Base-by-base conservation (phyloP, 2,329 filamentous ascomycete genomes). In the Claviceps maximensis region DNA sequence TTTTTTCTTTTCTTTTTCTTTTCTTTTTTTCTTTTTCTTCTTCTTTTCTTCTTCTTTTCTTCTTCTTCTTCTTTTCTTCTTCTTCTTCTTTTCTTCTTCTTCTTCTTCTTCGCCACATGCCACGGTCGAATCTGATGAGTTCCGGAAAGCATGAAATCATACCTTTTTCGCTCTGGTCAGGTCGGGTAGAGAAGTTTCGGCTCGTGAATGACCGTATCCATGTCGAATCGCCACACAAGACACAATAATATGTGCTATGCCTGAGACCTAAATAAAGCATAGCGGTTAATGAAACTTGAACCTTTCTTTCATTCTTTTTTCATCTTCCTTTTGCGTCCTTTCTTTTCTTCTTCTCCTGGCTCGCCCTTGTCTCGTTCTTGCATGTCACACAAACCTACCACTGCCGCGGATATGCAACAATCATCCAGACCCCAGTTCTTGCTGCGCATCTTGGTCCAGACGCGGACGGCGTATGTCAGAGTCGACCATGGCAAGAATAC, bases 341-440 rank as follows among this genome's bases (percentile, higher is more conserved):
- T 38, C 17, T 40, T 7, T n/a, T 40, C 17, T 13, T 13, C 36
- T 7, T 13, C 36, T 40, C 12, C 36, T 13, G 6, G 3, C 13
- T 13, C 4, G 7, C 9, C n/a, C 13, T 10, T 10, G 13, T 12
- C 31, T 36, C 45, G 23, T 45, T 44, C 13, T 49, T 15, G n/a
- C n/a, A n/a, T n/a, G 46, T 21, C 27, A 47, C 27, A 15, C 17
- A 36, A 50, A 54, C 56, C 8, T 52, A 57, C 56, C 21, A 57
- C 42, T 23, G 56, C 53, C 15, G 45, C 31, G 2, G 50, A 47
- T 33, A 56, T 36, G 17, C 12, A 42, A 15, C 49, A 56, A 38
- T 57, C 56, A 27, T 57, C 56, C 15, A 52, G 27, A 5, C 54
- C 56, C 54, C 54, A 57, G 23, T 47, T 53, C 42, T 57, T 57